A percentile compares a stretch with the other conserved stretches of the same genome.
Conservation (phyloP, 1,139 yeast species). For the Saccharomycopsis hybrid region DNA sequence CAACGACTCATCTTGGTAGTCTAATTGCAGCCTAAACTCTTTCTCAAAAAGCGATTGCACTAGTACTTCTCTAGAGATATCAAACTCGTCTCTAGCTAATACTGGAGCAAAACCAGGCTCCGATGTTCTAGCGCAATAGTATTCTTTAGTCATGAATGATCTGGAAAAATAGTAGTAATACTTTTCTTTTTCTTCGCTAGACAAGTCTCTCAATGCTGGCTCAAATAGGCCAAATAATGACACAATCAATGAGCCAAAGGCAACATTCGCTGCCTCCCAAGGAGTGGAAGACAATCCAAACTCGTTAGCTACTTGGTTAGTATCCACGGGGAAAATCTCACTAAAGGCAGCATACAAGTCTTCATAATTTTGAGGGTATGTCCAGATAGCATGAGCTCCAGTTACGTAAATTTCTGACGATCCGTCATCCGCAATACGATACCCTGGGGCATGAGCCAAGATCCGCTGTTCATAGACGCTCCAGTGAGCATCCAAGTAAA, state of each 20-base stretch:
- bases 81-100: constrained; percentile 59
- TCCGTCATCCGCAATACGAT: constrained; percentile 80
- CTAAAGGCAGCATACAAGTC: constrained; percentile 60
- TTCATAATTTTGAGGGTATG: constrained; percentile 81
- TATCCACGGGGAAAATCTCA: constrained; percentile 61
- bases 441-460: constrained; percentile 40
- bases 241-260: constrained; percentile 60
- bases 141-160: constrained; percentile 71
- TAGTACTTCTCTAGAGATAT: background rate
- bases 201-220: constrained; percentile 66
- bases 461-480: background rate
- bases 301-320: constrained; percentile 80
- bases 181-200: constrained; percentile 30
- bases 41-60: background rate
- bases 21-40: background rate
- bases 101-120: constrained; percentile 43
- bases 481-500: background rate
- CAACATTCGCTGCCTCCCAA: constrained; percentile 88
- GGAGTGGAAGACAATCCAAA: constrained; percentile 56
- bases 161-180: constrained; percentile 79
- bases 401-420: constrained; percentile 84
- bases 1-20: background rate
- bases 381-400: constrained; percentile 86
- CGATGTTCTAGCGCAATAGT: constrained; percentile 47
- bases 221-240: constrained; percentile 34